phyloP scores from a whole-genome alignment of 2,329 filamentous ascomycete genomes.

The Nemania abortiva region DNA sequence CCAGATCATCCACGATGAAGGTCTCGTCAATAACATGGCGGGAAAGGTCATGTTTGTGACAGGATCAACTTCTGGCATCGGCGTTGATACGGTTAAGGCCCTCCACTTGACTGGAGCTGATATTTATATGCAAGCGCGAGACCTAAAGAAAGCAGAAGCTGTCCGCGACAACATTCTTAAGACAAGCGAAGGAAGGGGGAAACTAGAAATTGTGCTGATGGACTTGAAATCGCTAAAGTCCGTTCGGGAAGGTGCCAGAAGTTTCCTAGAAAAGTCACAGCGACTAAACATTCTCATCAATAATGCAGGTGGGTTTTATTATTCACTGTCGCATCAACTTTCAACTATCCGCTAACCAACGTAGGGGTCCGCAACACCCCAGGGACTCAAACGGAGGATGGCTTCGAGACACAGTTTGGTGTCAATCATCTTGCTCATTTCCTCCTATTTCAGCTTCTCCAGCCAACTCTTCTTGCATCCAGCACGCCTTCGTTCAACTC shows the following conservation, averaged over 20 bases:
- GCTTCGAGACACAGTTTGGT: slow-evolving; percentile 30
- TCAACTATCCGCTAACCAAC: not conserved
- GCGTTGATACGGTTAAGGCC: slow-evolving; percentile 23
- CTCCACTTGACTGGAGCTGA: slow-evolving; percentile 30
- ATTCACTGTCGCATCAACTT: too few relatives aligned
- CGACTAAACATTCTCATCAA: slow-evolving; percentile 21
- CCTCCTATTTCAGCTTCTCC: slow-evolving; percentile 23
- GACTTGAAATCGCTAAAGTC: slow-evolving; percentile 37
- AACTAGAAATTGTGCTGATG: slow-evolving; percentile 35
- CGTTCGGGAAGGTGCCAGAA: not conserved
- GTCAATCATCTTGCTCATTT: slow-evolving; percentile 31
- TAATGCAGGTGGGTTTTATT: slow-evolving; percentile 17
- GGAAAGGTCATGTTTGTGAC: slow-evolving; percentile 28
- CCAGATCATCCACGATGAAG: slow-evolving; percentile 24
- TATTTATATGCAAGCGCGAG: slow-evolving; percentile 32
- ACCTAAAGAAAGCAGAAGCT: slow-evolving; percentile 19
- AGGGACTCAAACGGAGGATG: slow-evolving; percentile 8
- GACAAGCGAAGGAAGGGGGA: slow-evolving; percentile 17
- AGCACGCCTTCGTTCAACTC: slow-evolving; percentile 20
- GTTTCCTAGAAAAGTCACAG: slow-evolving; percentile 2
- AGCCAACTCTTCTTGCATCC: slow-evolving; percentile 16
- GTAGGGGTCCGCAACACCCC: slow-evolving; percentile 12
- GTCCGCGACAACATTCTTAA: slow-evolving; percentile 15
- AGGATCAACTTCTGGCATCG: slow-evolving; percentile 27
- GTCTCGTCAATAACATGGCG: slow-evolving; percentile 19